Percentiles rank a stretch among this genome's conserved stretches.
These are phyloP conservation scores for Luzula sylvatica DNA, from an alignment of 176 grass and related monocot genomes.

Conservation along the genomic window DNA sequence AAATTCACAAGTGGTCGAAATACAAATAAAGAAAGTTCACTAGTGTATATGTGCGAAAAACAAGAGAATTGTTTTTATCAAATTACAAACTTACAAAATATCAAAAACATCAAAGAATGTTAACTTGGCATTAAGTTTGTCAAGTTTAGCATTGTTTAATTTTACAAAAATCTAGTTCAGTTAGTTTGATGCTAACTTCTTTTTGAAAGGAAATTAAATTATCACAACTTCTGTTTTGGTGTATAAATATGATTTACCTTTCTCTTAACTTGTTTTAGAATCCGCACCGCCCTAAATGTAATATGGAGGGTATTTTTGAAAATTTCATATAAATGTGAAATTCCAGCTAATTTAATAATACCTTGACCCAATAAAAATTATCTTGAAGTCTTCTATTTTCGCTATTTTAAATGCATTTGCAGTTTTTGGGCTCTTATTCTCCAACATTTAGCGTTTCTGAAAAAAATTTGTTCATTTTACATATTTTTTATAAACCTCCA, in stretches of 20 bases:
- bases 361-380: slow-evolving; percentile 99
- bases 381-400: slow-evolving; percentile 50
- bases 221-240: too few species aligned
- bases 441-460: background rate
- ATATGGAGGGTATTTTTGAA: too few species aligned
- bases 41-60: background rate
- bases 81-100: background rate
- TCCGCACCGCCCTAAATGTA: slow-evolving; percentile 83
- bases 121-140: too few species aligned
- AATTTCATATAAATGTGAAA: too few species aligned
- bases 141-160: too few species aligned
- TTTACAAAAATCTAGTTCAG: too few species aligned
- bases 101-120: too few species aligned
- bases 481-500: slow-evolving; percentile 6
- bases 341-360: slow-evolving; percentile 16
- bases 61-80: background rate
- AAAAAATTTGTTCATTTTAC: background rate
- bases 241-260: slow-evolving; percentile 49
- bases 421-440: background rate
- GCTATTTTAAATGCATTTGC: slow-evolving; percentile 66
- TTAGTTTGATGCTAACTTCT: too few species aligned
- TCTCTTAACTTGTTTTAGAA: slow-evolving; percentile 95
- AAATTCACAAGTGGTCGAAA: too few species aligned
- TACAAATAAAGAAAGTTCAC: background rate
- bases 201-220: too few species aligned